Percentiles rank a stretch among this genome's conserved stretches.
Evolutionary conservation across 495 filamentous ascomycete genomes (phyloP).

Genomic region (Margaritispora aquatica): DNA sequence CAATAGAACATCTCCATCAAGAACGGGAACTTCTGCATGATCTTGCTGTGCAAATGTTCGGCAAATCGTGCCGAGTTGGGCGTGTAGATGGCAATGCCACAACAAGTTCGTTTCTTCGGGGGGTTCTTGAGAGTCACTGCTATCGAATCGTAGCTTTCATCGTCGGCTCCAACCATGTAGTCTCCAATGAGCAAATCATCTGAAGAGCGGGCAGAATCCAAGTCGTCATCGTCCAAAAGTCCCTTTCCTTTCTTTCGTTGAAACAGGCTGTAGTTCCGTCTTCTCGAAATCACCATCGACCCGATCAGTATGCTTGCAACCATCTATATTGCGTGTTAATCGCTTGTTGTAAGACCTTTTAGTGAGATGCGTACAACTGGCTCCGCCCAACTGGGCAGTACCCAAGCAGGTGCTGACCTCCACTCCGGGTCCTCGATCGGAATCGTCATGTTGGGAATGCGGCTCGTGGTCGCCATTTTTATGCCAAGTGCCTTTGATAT

Average conservation of each 20-base stretch:
- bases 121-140: constrained; percentile 33
- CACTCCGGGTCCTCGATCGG: constrained; percentile 24
- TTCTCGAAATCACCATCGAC: constrained; percentile 49
- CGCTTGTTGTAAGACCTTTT: not conserved
- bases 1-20: constrained; percentile 69
- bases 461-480: not conserved
- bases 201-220: constrained; percentile 33
- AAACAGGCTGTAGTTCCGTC: constrained; percentile 42
- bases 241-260: constrained; percentile 28
- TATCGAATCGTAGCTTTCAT: constrained; percentile 12
- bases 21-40: constrained; percentile 61
- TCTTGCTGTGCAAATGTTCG: constrained; percentile 48
- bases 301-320: constrained; percentile 52
- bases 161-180: constrained; percentile 22
- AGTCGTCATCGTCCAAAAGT: constrained; percentile 29
- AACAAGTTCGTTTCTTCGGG: constrained; percentile 41
- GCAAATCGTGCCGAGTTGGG: constrained; percentile 54
- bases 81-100: constrained; percentile 40
- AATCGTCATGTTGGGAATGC: constrained; percentile 19
- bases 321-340: constrained; percentile 33
- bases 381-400: constrained; percentile 48
- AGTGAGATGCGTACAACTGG: constrained; percentile 41
- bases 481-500: not conserved
- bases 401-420: constrained; percentile 40
- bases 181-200: constrained; percentile 31